Evolutionary conservation across 23 red algal species (phyloP).

Genomic region (Gracilariopsis chorda): DNA sequence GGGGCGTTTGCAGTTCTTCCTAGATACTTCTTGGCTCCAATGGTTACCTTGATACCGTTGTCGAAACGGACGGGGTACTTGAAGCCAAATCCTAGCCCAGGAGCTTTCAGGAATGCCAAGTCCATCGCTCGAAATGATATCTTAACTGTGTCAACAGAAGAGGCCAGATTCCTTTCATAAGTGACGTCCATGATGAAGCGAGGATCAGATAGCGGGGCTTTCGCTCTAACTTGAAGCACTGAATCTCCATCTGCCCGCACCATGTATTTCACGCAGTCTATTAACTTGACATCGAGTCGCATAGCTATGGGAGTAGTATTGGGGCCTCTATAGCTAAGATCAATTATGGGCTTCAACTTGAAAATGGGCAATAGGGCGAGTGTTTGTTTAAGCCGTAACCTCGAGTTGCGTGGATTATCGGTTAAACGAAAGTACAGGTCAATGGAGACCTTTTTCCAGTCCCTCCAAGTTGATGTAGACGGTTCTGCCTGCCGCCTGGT

Average conservation of each 20-base stretch:
- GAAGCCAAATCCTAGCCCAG: conserved; percentile 23
- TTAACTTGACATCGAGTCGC: conserved; percentile 5
- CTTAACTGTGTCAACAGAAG: conserved; percentile 1
- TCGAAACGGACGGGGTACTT: conserved; percentile 16
- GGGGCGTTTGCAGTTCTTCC: neutral
- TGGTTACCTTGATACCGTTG: conserved; percentile 28
- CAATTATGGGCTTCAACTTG: conserved; percentile 40
- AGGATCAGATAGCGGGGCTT: conserved; percentile 6
- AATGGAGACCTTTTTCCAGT: conserved; percentile 39
- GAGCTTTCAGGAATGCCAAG: conserved; percentile 25
- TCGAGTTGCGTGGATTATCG: conserved; percentile 14
- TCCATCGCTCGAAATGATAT: conserved; percentile 21
- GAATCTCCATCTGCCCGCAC: conserved; percentile 6
- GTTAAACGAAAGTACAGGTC: conserved; percentile 55
- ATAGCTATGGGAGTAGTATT: neutral
- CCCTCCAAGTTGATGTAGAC: conserved; percentile 7
- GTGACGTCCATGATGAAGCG: conserved; percentile 4
- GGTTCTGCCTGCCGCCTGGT: neutral
- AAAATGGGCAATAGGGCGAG: conserved; percentile 2
- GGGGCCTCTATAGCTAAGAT: neutral
- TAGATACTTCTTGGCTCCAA: conserved; percentile 12
- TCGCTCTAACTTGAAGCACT: neutral
- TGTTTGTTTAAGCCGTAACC: conserved; percentile 51
- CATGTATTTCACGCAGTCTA: conserved; percentile 39
- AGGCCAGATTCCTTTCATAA: conserved; percentile 2